Evolutionary conservation across 768 basidiomycete species (phyloP).

Genomic region (Podaxis sp.): DNA sequence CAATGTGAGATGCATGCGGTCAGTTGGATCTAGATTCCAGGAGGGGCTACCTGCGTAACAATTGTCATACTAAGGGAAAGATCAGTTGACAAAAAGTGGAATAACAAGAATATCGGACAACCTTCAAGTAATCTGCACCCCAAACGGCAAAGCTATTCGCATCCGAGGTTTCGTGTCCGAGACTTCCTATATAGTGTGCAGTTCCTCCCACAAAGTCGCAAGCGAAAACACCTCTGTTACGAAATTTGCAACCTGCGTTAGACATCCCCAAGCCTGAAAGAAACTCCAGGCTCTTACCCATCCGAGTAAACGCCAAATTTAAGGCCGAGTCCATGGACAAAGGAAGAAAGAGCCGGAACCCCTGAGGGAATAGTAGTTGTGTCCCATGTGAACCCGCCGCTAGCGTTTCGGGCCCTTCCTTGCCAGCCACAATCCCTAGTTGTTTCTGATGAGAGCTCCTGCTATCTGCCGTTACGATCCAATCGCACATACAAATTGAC

Average conservation of each 20-base stretch:
- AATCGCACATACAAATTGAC: slow-evolving; percentile 35
- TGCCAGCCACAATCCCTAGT: slow-evolving; percentile 52
- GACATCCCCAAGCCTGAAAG: not conserved
- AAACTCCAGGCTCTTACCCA: slow-evolving; percentile 24
- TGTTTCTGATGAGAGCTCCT: not conserved
- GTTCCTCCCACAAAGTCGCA: slow-evolving; percentile 46
- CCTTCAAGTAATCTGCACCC: slow-evolving; percentile 48
- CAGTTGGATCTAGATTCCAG: not conserved
- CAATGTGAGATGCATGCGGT: not conserved
- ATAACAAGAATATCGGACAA: slow-evolving; percentile 7
- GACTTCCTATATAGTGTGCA: slow-evolving; percentile 41
- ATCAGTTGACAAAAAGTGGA: not conserved
- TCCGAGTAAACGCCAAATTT: slow-evolving; percentile 67
- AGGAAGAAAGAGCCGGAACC: slow-evolving; percentile 35
- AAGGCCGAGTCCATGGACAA: slow-evolving; percentile 40
- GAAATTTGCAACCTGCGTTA: not conserved
- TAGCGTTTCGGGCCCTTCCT: slow-evolving; percentile 36
- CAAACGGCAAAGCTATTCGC: slow-evolving; percentile 46
- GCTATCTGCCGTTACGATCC: not conserved
- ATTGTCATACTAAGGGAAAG: slow-evolving; percentile 41
- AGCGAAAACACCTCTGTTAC: slow-evolving; percentile 38
- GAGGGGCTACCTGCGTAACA: slow-evolving; percentile 40
- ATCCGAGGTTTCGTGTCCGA: slow-evolving; percentile 46
- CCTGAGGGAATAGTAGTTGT: slow-evolving; percentile 36
- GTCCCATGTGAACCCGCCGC: slow-evolving; percentile 44